Base-by-base conservation (phyloP, 2,329 filamentous ascomycete genomes). In the Penicillium verrucosum region DNA sequence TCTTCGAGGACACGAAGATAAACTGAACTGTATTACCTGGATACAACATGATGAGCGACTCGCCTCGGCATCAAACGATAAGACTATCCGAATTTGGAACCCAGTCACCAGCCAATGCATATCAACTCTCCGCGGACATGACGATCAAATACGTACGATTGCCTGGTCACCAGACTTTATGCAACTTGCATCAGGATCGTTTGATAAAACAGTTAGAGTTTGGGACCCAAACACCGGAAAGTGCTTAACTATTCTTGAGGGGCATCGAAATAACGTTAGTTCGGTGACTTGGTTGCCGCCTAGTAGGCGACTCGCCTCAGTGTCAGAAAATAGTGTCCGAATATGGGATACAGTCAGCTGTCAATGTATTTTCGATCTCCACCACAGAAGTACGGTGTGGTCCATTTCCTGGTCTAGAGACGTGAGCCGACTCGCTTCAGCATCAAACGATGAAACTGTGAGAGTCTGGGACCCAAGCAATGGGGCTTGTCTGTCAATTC, bases 61-160 rank as follows among this genome's bases (percentile, higher is more conserved):
- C 5, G 30, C 30, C 11, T 32, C 30, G 5, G 30, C 30, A 32
- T 32, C 30, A 32, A 2, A 32, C 30, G 30, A 32, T 32, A 32
- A 14, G 30, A 14, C 30, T 32, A 32, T 32, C 30, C 30, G 11
- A 14, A 12, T 32, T 2, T 32, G 30, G 30, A 32, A 32, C 11
- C 30, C 30, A 3, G 30, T 32, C 5, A 32, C 11, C 30, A 11
- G 30, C 11, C 30, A 32, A 14, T 32, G 30, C 12, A 32, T 32
- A 32, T 32, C 30, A 12, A 32, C 30, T 6, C 30, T 32, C 30
- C 30, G 30, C 5, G 30, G 36, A 10, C 36, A 37, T 10, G 9
- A 0, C 36, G 4, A 5, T 9, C 4, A n/a, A 2, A n/a, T 37
- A 4, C n/a, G 0, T 9, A 10, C 36, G 5, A 10, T 18, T 10